Base-by-base conservation (phyloP, 768 basidiomycete species). In the Tylopilus rubrobrunneus region DNA sequence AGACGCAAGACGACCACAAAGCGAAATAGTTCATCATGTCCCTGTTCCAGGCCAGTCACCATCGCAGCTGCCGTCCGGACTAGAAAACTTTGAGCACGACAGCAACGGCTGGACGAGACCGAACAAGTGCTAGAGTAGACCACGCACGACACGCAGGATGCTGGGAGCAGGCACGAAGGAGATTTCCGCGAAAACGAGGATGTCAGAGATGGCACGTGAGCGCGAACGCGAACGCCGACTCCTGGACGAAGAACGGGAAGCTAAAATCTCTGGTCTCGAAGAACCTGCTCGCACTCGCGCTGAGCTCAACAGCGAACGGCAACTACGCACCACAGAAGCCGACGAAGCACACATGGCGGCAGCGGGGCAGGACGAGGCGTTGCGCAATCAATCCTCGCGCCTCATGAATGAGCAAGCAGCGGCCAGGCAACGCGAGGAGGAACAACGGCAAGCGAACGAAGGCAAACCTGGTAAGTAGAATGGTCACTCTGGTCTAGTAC, bases 141-240 rank as follows among this genome's bases (percentile, higher is more conserved):
- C 7, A 73, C 76, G 9, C 72, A 74, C 7, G 75, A 76, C 2
- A 78, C 82, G 0, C 76, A 79, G 34, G 80, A 81, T 48, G 80
- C 79, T 1, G 89, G 91, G 61, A 77, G 81, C 25, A 73, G 73
- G 44, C 80, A 88, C 10, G 88, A 91, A 53, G 67, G 66, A 8
- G 80, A 84, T 28, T 90, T 88, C 70, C 77, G 80, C 17, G 71
- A 71, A 1, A 78, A 80, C 54, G 89, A 92, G 67, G 82, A 85
- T 11, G 82, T 81, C 48, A 74, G 88, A 7, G 76, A 87, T n/a
- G n/a, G n/a, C n/a, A n/a, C n/a, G n/a, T n/a, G 87, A 88, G 60
- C 78, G 82, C 25, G 80, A 81, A 19, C 72, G 72, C 14, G 61
- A 83, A 21, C 74, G 79, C 10, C 68, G 63, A 40, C 74, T 66